Base-by-base conservation (phyloP, 352 stramenopile species). In the Plasmopara halstedii region DNA sequence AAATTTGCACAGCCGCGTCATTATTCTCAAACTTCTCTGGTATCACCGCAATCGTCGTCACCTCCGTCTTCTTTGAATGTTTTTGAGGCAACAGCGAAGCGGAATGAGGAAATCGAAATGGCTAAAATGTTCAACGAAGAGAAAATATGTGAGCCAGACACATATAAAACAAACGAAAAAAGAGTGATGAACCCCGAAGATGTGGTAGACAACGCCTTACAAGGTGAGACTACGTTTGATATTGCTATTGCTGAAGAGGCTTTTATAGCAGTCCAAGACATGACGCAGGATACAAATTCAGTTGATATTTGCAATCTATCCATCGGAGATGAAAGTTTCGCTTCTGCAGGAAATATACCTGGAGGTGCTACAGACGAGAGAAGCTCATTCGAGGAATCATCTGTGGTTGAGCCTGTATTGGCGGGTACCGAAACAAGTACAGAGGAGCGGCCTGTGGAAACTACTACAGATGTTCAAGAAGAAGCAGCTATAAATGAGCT, bases 1-100 rank as follows among this genome's bases (percentile, higher is more conserved):
- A 43, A 62, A 43, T 46, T 41, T 32, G 42, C 47, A 2, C 51
- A 14, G 17, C 58, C 47, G 10, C 42, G 58, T 18, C 14, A 42
- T 3, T 58, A 36, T 32, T 58, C 46, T 9, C 42, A 46, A n/a
- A 27, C 37, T 7, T 53, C 51, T 19, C 52, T 52, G 10, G 3
- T 42, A 15, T 56, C 48, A 6, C 36, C 49, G 2, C 22, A 41
- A n/a, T 14, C 49, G 7, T 57, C 48, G 3, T 32, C 47, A 13
- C 49, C 53, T 22, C 35, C 42, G 11, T 35, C 19, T 31, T 33
- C 11, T 37, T 23, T 38, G 42, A 56, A 50, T 14, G 40, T 51
- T 0, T 55, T 45, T 27, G 50, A 54, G 18, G 42, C 40, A 42
- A 43, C 38, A 10, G 46, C 41, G 19, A 50, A 54, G 19, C 53